Evolutionary conservation across 768 basidiomycete genomes (phyloP).

Genomic region (Serendipita sp.): DNA sequence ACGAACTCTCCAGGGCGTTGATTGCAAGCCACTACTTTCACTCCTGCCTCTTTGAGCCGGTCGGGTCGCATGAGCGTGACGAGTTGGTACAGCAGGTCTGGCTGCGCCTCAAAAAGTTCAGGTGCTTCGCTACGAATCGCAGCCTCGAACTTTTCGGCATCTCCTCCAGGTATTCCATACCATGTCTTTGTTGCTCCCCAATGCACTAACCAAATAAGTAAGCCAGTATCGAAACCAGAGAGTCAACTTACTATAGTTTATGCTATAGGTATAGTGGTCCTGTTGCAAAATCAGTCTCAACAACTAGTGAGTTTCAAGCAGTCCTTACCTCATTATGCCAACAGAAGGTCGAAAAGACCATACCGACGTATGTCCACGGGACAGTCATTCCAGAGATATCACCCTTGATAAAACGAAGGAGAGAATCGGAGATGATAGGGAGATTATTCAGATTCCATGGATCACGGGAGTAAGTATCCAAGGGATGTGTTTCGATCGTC

Average conservation of each 20-base stretch:
- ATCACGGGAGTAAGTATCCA: constrained; percentile 73
- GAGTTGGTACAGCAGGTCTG: constrained; percentile 90
- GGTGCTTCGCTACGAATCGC: constrained; percentile 92
- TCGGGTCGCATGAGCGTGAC: constrained; percentile 96
- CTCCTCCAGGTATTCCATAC: constrained; percentile 95
- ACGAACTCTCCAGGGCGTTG: constrained; percentile 97
- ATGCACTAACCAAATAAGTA: constrained; percentile 51
- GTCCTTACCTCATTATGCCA: constrained; percentile 89
- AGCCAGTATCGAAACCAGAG: constrained; percentile 15
- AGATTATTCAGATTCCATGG: constrained; percentile 98
- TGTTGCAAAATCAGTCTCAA: constrained; percentile 19
- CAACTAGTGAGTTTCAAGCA: neutral
- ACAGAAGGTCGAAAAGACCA: constrained; percentile 98
- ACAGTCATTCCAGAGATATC: constrained; percentile 99
- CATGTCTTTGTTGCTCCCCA: constrained; percentile 99
- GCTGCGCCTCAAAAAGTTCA: constrained; percentile 94
- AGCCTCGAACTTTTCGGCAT: constrained; percentile 90
- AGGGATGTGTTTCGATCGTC: constrained; percentile 82
- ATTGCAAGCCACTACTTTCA: constrained; percentile 85
- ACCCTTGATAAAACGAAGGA: constrained; percentile 93
- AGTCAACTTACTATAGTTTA: constrained; percentile 64
- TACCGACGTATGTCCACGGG: constrained; percentile 97
- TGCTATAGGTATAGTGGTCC: constrained; percentile 96
- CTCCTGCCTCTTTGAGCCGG: constrained; percentile 70
- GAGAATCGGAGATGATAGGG: constrained; percentile 80